These are phyloP conservation scores for Fusarium staphyleae DNA, from an alignment of 2,329 filamentous ascomycete species.

Conservation along the genomic window DNA sequence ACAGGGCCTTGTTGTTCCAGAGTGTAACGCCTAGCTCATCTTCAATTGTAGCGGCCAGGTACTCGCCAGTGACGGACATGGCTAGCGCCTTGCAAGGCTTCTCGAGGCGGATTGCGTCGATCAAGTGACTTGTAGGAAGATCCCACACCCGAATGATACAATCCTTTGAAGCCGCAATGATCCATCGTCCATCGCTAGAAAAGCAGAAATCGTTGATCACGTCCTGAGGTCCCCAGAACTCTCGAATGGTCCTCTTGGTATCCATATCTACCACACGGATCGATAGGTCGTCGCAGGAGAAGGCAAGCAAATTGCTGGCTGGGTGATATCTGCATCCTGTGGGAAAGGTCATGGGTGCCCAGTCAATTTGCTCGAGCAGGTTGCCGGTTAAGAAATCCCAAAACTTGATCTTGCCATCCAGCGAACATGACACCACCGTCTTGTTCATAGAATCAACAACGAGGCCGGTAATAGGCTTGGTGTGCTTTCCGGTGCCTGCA, in stretches of 20 bases:
- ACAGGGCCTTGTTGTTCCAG: conserved; percentile 94
- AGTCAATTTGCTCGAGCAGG: conserved; percentile 81
- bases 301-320: conserved; percentile 82
- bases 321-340: conserved; percentile 81
- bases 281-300: conserved; percentile 87
- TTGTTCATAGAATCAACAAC: conserved; percentile 90
- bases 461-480: conserved; percentile 82
- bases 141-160: conserved; percentile 89
- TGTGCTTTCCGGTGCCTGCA: conserved; percentile 74
- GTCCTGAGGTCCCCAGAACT: conserved; percentile 83
- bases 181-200: conserved; percentile 92
- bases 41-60: conserved; percentile 86
- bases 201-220: conserved; percentile 84
- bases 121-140: conserved; percentile 91
- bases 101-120: conserved; percentile 85
- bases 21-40: conserved; percentile 87
- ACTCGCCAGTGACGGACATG: conserved; percentile 91
- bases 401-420: conserved; percentile 95
- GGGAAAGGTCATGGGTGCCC: conserved; percentile 76
- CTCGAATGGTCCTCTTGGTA: conserved; percentile 88
- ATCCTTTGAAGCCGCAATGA: conserved; percentile 86
- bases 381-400: conserved; percentile 93
- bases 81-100: conserved; percentile 83
- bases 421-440: conserved; percentile 81
- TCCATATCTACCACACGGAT: conserved; percentile 90